phyloP scores from a whole-genome alignment of 2,329 filamentous ascomycete genomes.

The Ascochyta lentis region DNA sequence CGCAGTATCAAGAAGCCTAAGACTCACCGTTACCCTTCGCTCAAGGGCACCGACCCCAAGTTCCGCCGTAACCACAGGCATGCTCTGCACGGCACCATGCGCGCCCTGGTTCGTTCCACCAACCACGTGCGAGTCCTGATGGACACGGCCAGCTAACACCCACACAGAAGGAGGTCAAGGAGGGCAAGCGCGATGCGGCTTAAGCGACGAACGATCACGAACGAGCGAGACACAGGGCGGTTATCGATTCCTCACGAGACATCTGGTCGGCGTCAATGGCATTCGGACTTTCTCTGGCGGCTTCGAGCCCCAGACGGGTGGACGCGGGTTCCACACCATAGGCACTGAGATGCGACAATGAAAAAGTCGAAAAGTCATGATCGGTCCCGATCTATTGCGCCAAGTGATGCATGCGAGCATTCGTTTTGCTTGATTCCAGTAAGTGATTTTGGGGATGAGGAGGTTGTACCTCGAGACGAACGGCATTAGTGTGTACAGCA shows the following conservation, averaged over 20 bases:
- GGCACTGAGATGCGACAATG: slow-evolving; percentile 48
- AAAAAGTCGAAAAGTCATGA: slow-evolving; percentile 47
- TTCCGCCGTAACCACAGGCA: slow-evolving; percentile 99
- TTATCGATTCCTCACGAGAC: slow-evolving; percentile 50
- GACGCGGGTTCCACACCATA: slow-evolving; percentile 42
- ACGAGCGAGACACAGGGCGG: slow-evolving; percentile 44
- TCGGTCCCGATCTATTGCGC: slow-evolving; percentile 27
- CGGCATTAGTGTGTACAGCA: slow-evolving; percentile 78
- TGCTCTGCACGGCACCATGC: slow-evolving; percentile 98
- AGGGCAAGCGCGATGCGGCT: slow-evolving; percentile 90
- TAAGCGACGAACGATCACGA: slow-evolving; percentile 58
- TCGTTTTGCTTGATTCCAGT: slow-evolving; percentile 14
- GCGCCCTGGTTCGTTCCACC: slow-evolving; percentile 80
- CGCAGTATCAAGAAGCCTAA: slow-evolving; percentile 99
- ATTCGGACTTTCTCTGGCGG: slow-evolving; percentile 49
- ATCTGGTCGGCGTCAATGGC: slow-evolving; percentile 52
- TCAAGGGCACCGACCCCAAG: slow-evolving; percentile 99
- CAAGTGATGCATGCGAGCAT: slow-evolving; percentile 32
- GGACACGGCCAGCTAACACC: slow-evolving; percentile 32
- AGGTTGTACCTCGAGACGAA: slow-evolving; percentile 30
- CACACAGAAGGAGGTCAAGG: slow-evolving; percentile 91
- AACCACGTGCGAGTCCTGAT: neutral
- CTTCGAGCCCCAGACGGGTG: slow-evolving; percentile 44
- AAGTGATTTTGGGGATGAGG: slow-evolving; percentile 19
- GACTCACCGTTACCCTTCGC: slow-evolving; percentile 97